Percentiles rank a stretch among this genome's conserved stretches.
These are phyloP conservation scores for Claviceps citrina DNA, from an alignment of 2,329 filamentous ascomycete species.

Conservation along the genomic window DNA sequence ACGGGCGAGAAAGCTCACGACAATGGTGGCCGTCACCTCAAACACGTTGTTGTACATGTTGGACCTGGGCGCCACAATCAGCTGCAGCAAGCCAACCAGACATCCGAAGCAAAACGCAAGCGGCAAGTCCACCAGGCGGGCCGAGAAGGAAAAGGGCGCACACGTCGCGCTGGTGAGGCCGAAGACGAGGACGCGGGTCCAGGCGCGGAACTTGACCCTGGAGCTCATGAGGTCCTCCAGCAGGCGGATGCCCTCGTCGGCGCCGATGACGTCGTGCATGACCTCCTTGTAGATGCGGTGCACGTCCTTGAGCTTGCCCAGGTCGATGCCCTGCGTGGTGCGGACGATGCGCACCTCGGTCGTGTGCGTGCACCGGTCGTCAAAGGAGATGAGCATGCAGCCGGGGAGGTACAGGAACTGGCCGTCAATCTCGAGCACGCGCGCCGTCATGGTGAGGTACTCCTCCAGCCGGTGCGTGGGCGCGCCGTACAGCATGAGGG, in stretches of 20 bases:
- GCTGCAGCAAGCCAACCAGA: conserved; percentile 53
- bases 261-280: conserved; percentile 42
- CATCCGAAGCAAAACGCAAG: conserved; percentile 56
- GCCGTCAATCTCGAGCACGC: conserved; percentile 70
- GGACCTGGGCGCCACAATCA: conserved; percentile 53
- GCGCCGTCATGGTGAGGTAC: conserved; percentile 72
- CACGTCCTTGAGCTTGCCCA: conserved; percentile 45
- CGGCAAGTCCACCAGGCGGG: conserved; percentile 55
- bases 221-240: conserved; percentile 40
- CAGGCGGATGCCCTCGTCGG: conserved; percentile 39
- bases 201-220: conserved; percentile 37
- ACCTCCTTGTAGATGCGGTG: conserved; percentile 51
- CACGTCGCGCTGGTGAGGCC: conserved; percentile 58
- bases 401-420: conserved; percentile 82
- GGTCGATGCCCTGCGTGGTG: conserved; percentile 39
- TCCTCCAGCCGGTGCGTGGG: conserved; percentile 82
- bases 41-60: conserved; percentile 53
- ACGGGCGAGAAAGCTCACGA: conserved; percentile 47
- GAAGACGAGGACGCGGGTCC: conserved; percentile 46
- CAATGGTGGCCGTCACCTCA: conserved; percentile 44
- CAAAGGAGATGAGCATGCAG: conserved; percentile 87
- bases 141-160: conserved; percentile 61
- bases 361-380: conserved; percentile 50
- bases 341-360: conserved; percentile 52
- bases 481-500: conserved; percentile 75